Percentiles rank a stretch among this genome's conserved stretches.
Conservation (phyloP, 208 protist genomes). For the Trypanosoma cruzi region DNA sequence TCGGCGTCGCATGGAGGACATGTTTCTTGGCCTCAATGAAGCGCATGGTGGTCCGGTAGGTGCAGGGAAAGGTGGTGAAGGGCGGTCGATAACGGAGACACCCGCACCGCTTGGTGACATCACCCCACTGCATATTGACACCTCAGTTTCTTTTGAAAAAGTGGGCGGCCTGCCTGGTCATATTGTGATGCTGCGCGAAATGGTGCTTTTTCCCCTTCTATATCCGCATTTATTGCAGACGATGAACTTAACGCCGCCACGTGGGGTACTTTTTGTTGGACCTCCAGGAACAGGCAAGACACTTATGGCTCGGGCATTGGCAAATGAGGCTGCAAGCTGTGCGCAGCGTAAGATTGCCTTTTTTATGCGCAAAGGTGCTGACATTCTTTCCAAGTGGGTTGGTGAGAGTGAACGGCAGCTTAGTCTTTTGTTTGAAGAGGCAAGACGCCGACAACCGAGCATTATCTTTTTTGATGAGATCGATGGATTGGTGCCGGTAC, state of each 20-base stretch:
- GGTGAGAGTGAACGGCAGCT: slow-evolving; percentile 98
- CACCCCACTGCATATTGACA: slow-evolving; percentile 61
- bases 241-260: slow-evolving; percentile 83
- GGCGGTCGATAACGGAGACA: slow-evolving; percentile 1
- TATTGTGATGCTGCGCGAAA: slow-evolving; percentile 77
- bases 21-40: slow-evolving; percentile 26
- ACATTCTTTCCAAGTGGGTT: slow-evolving; percentile 98
- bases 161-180: slow-evolving; percentile 80
- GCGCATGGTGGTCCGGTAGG: not conserved
- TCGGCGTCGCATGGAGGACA: slow-evolving; percentile 37
- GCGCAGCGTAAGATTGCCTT: slow-evolving; percentile 94
- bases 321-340: slow-evolving; percentile 96
- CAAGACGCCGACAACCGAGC: slow-evolving; percentile 91
- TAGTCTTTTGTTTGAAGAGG: slow-evolving; percentile 97
- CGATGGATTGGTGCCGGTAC: slow-evolving; percentile 94
- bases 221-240: slow-evolving; percentile 67
- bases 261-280: slow-evolving; percentile 99
- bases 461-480: slow-evolving; percentile 99
- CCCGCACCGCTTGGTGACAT: slow-evolving; percentile 62
- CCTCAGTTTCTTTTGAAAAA: slow-evolving; percentile 66
- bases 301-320: slow-evolving; percentile 98
- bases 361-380: slow-evolving; percentile 96
- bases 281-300: slow-evolving; percentile 99
- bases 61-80: not conserved
- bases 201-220: slow-evolving; percentile 83